Base-by-base conservation (phyloP, 139 green algal species). In the Zygnema cylindricum region DNA sequence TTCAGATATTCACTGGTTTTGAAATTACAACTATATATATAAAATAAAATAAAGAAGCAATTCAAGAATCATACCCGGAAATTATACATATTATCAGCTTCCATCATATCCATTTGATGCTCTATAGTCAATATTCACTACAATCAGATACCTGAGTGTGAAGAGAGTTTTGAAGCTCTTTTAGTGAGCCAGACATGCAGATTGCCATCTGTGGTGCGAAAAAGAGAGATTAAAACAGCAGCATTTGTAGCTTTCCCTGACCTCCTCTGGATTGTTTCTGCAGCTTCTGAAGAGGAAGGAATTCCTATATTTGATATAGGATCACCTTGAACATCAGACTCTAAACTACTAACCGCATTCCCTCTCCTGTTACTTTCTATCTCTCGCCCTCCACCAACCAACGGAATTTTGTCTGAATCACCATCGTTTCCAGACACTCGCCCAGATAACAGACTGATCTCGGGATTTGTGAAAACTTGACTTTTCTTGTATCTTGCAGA, bases 151-250 rank as follows among this genome's bases (percentile, higher is more conserved):
- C 85, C 86, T 40, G 79, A 90, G 63, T 92, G 87, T 0, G 87
- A 82, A 1, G 82, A 86, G 0, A 92, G 38, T 32, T 55, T 40
- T 38, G 33, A 41, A 25, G 87, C 79, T 38, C 87, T 22, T 43
- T 90, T 90, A 1, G 87, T 92, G 21, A 92, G 83, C 82, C 76
- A 77, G n/a, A 92, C 87, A 11, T 81, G 43, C 35, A 88, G 41
- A 21, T 90, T 21, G 22, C 87, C 82, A 1, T 85, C 69, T 2
- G 81, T 2, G 30, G 77, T 30, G 38, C 43, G 22, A 42, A 92
- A 90, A n/a, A 92, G 30, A 38, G 87, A n/a, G 55, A 92, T 83
- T 38, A 92, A 81, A 76, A 92, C 87, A 21, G 87, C 87, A 1
- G 87, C 87, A 54, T 86, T 86, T n/a, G 30, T 39, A 30, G 33